Evolutionary conservation across 2,329 filamentous ascomycete species (phyloP), one percentile per base, ranked within the genome.

Genomic region (Xylariaceae sp.): DNA sequence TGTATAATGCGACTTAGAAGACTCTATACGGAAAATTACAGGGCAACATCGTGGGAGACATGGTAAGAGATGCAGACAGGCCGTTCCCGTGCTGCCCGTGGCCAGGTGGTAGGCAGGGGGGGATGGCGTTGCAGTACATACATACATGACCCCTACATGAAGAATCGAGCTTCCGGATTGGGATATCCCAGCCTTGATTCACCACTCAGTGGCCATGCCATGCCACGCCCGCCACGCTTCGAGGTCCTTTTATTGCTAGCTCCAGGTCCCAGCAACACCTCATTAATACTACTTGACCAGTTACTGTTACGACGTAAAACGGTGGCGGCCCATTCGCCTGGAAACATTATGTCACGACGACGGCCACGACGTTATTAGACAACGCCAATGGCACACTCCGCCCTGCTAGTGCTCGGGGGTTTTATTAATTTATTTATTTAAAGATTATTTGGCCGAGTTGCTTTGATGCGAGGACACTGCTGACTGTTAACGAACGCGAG

Each of bases 61-160:
- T 54, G 44, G 54, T 48, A 54, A 26, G 47, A 43, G 43, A 44
- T 21, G 20, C 37, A 46, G 48, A n/a, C 50, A 23, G 46, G 44
- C 40, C 32, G 32, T 37, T 37, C 32, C 32, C 32, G 32, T 16
- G 32, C 32, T 37, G 44, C 48, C 52, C 50, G 37, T 51, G 48
- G 50, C 60, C 57, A 62, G 54, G 57, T 58, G 60, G 60, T 54
- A 47, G 41, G 16, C 51, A 60, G 48, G 54, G 57, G 32, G 32
- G 20, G 7, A 46, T 52, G 32, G 50, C 20, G 54, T 54, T 54
- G 50, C 54, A 59, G 26, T 19, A 61, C n/a, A n/a, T n/a, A n/a
- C n/a, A n/a, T n/a, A n/a, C 56, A 59, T 56, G 46, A 40, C 48
- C n/a, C 20, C 29, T 29, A 48, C 29, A 18, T 40, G 16, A 14